A percentile compares a stretch with the other conserved stretches of the same genome.
Evolutionary conservation across 139 green algal genomes (phyloP).

Genomic region (Chlorella ohadii): DNA sequence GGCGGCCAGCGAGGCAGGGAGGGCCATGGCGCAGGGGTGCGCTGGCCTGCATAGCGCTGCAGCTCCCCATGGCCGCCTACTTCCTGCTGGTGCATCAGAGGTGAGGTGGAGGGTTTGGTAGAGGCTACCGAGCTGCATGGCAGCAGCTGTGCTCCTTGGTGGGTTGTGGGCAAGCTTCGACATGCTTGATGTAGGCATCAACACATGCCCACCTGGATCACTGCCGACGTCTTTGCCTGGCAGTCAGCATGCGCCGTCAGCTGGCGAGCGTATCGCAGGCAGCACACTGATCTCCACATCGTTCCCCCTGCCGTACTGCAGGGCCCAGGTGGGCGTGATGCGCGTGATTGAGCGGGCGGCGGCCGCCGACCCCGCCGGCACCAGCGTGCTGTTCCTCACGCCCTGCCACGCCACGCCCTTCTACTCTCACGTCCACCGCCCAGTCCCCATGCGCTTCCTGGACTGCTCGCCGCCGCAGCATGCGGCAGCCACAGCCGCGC

Average conservation of each 20-base stretch:
- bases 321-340: conserved; percentile 42
- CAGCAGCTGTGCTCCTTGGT: no score
- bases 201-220: not conserved
- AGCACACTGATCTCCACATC: no score
- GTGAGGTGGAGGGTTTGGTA: not conserved
- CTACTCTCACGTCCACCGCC: conserved; percentile 53
- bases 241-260: not conserved
- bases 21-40: not conserved
- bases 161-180: no score
- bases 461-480: conserved; percentile 60
- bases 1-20: not conserved
- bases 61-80: conserved; percentile 44
- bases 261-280: no score
- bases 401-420: conserved; percentile 65
- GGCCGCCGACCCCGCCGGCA: not conserved
- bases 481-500: not conserved
- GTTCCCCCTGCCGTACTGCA: conserved; percentile 1
- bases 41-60: conserved; percentile 26
- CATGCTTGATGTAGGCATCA: no score
- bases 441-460: conserved; percentile 58
- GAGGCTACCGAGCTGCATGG: not conserved
- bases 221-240: not conserved
- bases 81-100: conserved; percentile 58
- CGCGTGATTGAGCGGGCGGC: not conserved
- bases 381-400: conserved; percentile 59